These are phyloP conservation scores for Ormosia emarginata DNA, from an alignment of 306 rosid genomes.

Conservation along the genomic window DNA sequence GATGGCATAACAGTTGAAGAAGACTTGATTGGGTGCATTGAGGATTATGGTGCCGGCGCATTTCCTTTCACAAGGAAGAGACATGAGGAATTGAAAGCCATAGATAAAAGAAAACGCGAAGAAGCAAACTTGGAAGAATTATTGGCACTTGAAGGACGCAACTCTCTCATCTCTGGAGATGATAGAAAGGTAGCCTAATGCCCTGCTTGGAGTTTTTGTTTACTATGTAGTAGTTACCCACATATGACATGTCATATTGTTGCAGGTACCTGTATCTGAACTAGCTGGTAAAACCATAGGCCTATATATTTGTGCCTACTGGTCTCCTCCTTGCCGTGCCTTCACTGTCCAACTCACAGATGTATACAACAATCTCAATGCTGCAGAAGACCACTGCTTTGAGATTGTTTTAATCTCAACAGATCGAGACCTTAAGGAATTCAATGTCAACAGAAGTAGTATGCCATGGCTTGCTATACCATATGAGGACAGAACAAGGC, in stretches of 20 bases:
- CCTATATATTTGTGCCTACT: conserved; percentile 73
- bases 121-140: conserved; percentile 63
- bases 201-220: background rate
- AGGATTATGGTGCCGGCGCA: conserved; percentile 83
- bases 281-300: conserved; percentile 78
- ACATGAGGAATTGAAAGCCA: conserved; percentile 56
- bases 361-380: conserved; percentile 54
- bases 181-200: conserved; percentile 51
- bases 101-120: conserved; percentile 59
- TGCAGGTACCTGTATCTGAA: conserved; percentile 55
- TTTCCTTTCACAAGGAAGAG: conserved; percentile 86
- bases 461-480: conserved; percentile 94
- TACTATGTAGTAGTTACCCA: background rate
- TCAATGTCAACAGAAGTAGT: conserved; percentile 42
- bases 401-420: conserved; percentile 78
- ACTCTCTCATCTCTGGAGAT: conserved; percentile 55
- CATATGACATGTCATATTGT: background rate
- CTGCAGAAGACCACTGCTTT: conserved; percentile 30
- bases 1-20: conserved; percentile 48
- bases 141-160: conserved; percentile 53
- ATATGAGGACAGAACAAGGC: conserved; percentile 65
- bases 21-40: conserved; percentile 68
- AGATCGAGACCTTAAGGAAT: conserved; percentile 68
- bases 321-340: conserved; percentile 85
- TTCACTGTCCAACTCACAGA: conserved; percentile 66